Evolutionary conservation across 1,139 yeast genomes (phyloP), one percentile per base, ranked within the genome.

Genomic region (Saccharomyces hybrid): DNA sequence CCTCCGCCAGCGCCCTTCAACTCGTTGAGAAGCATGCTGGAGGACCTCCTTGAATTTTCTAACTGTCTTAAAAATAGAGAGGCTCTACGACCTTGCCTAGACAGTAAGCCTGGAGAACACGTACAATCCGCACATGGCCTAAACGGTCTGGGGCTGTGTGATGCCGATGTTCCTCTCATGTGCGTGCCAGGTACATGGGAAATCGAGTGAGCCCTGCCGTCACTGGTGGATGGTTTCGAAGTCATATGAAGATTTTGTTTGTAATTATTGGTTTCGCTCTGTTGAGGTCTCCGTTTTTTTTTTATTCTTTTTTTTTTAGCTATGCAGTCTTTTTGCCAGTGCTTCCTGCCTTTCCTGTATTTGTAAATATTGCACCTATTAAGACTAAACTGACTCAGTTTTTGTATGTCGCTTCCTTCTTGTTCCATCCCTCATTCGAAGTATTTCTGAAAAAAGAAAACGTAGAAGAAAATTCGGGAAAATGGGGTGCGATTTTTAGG

Each of bases 31-130:
- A 34, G 51, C 44, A 41, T 54, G 20, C 42, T 46, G 9, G 53
- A 53, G 49, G 60, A 56, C 48, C 64, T 62, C 50, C 69, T 59
- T n/a, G 56, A 56, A 50, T 58, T 61, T 51, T 60, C 63, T 48
- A 66, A 52, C 54, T 61, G 64, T 54, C 61, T 65, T 51, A 67
- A 52, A 56, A 83, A 76, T 52, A 76, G 63, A 0, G 82, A 74
- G 13, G 83, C 74, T 57, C 85, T 73, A 64, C 83, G 75, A 63
- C 78, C 81, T 56, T 79, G 81, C 63, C 95, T 77, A 20, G 89
- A 83, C 52, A 86, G 70, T 52, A 86, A 73, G 6, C 95, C 95
- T 7, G 93, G 93, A 0, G 91, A 84, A 68, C 95, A 87, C 1
- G 89, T 85, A 72, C 95, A 86, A 71, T 86, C 83, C 52, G 80